Evolutionary conservation across 1,139 yeast species (phyloP).

Genomic region (Yamadazyma trypodendri): DNA sequence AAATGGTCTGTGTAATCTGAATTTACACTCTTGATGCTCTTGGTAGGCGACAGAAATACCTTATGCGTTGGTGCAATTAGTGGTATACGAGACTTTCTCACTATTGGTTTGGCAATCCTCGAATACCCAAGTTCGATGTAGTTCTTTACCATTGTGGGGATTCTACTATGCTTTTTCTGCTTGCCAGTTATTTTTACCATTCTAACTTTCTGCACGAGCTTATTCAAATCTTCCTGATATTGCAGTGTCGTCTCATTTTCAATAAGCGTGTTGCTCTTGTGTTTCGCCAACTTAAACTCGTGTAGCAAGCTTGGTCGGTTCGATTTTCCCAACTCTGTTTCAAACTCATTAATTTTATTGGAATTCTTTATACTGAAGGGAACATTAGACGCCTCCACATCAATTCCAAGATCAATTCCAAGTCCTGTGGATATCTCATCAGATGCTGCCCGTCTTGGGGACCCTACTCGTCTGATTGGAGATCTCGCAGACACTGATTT

Average conservation of each 20-base stretch:
- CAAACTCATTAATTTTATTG: slow-evolving; percentile 29
- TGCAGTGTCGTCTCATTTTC: no score
- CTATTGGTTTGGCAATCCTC: slow-evolving; percentile 20
- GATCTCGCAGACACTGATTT: slow-evolving; percentile 8
- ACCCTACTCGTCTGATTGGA: slow-evolving; percentile 1
- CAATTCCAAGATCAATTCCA: slow-evolving; percentile 41
- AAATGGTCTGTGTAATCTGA: slow-evolving; percentile 9
- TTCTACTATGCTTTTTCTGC: slow-evolving; percentile 9
- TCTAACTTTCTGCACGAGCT: slow-evolving; percentile 1
- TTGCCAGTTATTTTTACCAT: neutral
- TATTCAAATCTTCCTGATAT: neutral
- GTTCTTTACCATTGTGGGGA: slow-evolving; percentile 29
- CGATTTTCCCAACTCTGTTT: slow-evolving; percentile 12
- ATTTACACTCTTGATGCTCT: slow-evolving; percentile 3
- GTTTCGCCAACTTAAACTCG: slow-evolving; percentile 10
- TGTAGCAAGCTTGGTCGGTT: slow-evolving; percentile 12
- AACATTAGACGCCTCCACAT: slow-evolving; percentile 27
- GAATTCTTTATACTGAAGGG: slow-evolving; percentile 37
- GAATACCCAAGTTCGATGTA: slow-evolving; percentile 25
- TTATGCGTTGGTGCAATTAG: slow-evolving; percentile 32
- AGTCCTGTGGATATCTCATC: slow-evolving; percentile 18
- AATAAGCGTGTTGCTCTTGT: neutral
- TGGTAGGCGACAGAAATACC: slow-evolving; percentile 19
- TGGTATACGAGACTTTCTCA: slow-evolving; percentile 25
- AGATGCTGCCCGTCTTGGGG: neutral